These are phyloP conservation scores for Camelina laxa DNA, from an alignment of 345 rosid species.

Conservation along the genomic window DNA sequence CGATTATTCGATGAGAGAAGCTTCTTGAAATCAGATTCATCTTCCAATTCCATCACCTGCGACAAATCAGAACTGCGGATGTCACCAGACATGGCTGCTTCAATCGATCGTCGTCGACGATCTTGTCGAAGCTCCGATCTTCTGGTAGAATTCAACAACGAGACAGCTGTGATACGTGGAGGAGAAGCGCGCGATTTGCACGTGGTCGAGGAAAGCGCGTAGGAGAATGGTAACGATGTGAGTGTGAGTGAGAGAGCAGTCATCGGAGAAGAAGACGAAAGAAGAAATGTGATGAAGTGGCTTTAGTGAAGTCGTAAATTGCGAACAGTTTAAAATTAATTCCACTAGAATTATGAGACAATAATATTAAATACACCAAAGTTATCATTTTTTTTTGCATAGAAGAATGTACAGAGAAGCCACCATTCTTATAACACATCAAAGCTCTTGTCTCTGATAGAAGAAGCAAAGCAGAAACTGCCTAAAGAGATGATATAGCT, in stretches of 20 bases:
- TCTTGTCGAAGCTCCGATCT: conserved; percentile 28
- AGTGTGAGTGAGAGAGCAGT: conserved; percentile 33
- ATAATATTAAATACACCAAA: background rate
- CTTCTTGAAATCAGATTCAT: conserved; percentile 64
- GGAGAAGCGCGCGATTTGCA: conserved; percentile 34
- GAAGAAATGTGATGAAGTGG: background rate
- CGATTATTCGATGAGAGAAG: conserved; percentile 60
- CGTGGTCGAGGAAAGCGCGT: conserved; percentile 5
- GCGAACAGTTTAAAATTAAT: too few species aligned
- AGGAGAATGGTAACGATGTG: conserved; percentile 1
- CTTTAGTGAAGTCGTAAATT: too few species aligned
- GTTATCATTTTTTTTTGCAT: background rate
- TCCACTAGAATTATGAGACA: background rate
- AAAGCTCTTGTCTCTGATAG: background rate
- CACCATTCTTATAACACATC: background rate
- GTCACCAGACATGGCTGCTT: conserved; percentile 37
- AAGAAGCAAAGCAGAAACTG: background rate
- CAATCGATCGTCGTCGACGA: conserved; percentile 33
- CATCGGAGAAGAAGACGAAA: conserved; percentile 24
- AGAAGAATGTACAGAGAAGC: too few species aligned
- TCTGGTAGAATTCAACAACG: background rate
- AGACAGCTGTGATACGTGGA: background rate
- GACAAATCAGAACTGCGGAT: conserved; percentile 28
- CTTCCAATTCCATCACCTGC: conserved; percentile 51
- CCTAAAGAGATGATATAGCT: background rate